A percentile compares a stretch with the other conserved stretches of the same genome.
Evolutionary conservation across 768 basidiomycete genomes (phyloP).

Genomic region (Cystofilobasidium capitatum): DNA sequence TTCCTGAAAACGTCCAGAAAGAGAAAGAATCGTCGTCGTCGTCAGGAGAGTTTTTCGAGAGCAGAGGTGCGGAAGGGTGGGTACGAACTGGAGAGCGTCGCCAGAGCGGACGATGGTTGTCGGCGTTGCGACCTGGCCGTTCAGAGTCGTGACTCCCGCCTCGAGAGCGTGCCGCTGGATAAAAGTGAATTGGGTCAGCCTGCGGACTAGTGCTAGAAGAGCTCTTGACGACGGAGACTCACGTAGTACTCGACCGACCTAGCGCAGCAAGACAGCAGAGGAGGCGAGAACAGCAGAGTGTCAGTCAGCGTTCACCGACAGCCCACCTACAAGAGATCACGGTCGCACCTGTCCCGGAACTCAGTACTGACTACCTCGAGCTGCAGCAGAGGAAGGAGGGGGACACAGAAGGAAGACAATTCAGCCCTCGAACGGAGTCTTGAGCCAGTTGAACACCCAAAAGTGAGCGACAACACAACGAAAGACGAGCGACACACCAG

Average conservation of each 20-base stretch:
- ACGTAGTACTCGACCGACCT: slow-evolving; percentile 80
- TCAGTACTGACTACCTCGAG: slow-evolving; percentile 88
- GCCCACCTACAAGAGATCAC: not conserved
- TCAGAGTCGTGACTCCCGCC: slow-evolving; percentile 89
- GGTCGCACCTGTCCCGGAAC: slow-evolving; percentile 68
- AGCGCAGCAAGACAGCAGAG: not conserved
- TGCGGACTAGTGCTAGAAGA: not conserved
- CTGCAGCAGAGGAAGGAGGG: slow-evolving; percentile 48
- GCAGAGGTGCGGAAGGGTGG: slow-evolving; percentile 27
- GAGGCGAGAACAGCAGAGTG: too few relatives aligned
- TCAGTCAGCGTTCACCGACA: not conserved
- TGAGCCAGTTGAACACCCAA: not conserved
- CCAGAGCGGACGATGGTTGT: slow-evolving; percentile 72
- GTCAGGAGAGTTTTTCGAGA: slow-evolving; percentile 9
- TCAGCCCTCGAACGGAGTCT: too few relatives aligned
- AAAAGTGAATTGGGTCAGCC: not conserved
- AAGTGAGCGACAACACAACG: not conserved
- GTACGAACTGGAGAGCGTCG: slow-evolving; percentile 74
- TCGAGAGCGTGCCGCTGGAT: slow-evolving; percentile 60
- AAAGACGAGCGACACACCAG: too few relatives aligned
- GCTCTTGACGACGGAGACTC: slow-evolving; percentile 44
- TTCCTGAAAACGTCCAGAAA: slow-evolving; percentile 48
- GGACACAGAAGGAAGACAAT: slow-evolving; percentile 55
- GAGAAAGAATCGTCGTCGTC: not conserved
- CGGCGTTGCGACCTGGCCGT: slow-evolving; percentile 73